phyloP scores from a whole-genome alignment of 140 eudicot genomes.

The Flaveria floridana region DNA sequence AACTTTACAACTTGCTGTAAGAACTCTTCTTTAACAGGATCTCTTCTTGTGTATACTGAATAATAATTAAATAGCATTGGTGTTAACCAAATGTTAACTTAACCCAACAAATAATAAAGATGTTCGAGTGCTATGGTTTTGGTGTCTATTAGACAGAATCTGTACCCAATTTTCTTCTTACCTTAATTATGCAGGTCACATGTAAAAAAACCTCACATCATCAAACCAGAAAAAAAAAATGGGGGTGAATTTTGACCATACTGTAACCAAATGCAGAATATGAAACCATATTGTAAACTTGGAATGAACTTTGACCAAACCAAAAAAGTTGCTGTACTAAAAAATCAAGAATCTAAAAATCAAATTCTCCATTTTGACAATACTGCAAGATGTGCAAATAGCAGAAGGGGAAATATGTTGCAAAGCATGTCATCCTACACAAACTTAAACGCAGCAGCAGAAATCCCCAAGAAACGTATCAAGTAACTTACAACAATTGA shows the following conservation, averaged over 20 bases:
- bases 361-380: background rate
- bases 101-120: background rate
- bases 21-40: too few relatives aligned
- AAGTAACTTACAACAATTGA: slow-evolving; percentile 21
- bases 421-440: slow-evolving; percentile 23
- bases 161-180: background rate
- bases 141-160: background rate
- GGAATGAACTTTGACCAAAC: background rate
- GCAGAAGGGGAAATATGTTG: slow-evolving; percentile 2
- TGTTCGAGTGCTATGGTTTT: background rate
- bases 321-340: background rate
- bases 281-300: too few relatives aligned
- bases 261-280: too few relatives aligned
- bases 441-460: slow-evolving; percentile 12
- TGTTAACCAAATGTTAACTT: background rate
- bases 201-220: background rate
- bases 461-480: slow-evolving; percentile 22
- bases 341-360: background rate
- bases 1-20: too few relatives aligned
- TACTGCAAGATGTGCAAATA: slow-evolving; percentile 7
- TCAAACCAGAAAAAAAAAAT: background rate
- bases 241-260: too few relatives aligned
- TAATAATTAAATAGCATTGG: too few relatives aligned
- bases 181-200: background rate
- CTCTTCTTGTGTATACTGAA: background rate